Evolutionary conservation across 83 land plant genomes (phyloP).

Genomic region (Diphasiastrum complanatum): DNA sequence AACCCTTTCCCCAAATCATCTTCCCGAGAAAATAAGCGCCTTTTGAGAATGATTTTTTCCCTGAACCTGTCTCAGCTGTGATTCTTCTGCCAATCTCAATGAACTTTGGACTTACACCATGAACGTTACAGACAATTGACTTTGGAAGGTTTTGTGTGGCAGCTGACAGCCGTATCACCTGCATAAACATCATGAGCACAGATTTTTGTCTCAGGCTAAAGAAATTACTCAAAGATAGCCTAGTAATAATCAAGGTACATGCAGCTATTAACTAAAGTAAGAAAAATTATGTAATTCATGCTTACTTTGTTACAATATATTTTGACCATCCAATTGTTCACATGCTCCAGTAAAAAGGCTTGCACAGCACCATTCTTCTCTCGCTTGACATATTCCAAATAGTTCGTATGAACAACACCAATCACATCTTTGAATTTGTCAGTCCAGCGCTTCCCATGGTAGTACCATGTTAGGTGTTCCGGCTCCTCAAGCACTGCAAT

Average conservation of each 20-base stretch:
- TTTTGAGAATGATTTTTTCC: slow-evolving; percentile 58
- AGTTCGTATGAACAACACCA: slow-evolving; percentile 94
- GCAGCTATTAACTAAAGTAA: too few species aligned
- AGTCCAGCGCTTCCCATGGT: slow-evolving; percentile 96
- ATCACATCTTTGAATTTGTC: slow-evolving; percentile 94
- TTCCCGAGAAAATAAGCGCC: slow-evolving; percentile 96
- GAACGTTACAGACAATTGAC: slow-evolving; percentile 87
- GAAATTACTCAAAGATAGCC: too few species aligned
- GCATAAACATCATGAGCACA: slow-evolving; percentile 10
- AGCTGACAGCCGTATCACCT: slow-evolving; percentile 91
- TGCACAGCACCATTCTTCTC: slow-evolving; percentile 89
- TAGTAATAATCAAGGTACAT: too few species aligned
- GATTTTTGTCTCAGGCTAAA: not conserved
- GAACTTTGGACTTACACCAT: slow-evolving; percentile 95
- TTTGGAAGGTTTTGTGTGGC: slow-evolving; percentile 91
- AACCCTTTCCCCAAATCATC: slow-evolving; percentile 99
- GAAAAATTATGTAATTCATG: not conserved
- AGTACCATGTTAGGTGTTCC: slow-evolving; percentile 95
- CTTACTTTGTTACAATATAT: slow-evolving; percentile 85
- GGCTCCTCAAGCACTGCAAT: slow-evolving; percentile 96
- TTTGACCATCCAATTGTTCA: slow-evolving; percentile 77
- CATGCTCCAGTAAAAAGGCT: slow-evolving; percentile 87
- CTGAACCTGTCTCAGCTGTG: slow-evolving; percentile 54
- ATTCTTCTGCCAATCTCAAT: slow-evolving; percentile 68
- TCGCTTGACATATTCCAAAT: slow-evolving; percentile 90